Evolutionary conservation across 345 rosid genomes (phyloP), one percentile per base, ranked within the genome.

Genomic region (Citrus medica): DNA sequence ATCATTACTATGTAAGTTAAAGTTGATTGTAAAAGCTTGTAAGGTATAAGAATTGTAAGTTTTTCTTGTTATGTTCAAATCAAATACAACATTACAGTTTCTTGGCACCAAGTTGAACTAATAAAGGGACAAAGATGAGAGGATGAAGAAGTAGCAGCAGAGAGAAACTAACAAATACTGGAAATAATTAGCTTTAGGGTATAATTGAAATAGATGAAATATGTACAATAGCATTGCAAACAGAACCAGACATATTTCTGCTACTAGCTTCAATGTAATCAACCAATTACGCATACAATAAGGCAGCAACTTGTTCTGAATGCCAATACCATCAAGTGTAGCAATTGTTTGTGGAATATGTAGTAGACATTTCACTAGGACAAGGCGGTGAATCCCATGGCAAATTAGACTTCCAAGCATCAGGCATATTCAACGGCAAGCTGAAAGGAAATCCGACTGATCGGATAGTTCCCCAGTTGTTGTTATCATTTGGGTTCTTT

Each of bases 391-490:
- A 87, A 78, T 88, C 96, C 91, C 90, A 86, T 58, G 82, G 79
- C 71, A 82, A 67, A 80, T 66, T 77, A 22, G 85, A 75, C 68
- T 83, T 84, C 89, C 87, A 86, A 27, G 81, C 65, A 48, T 83
- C 88, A 3, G 83, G 60, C 25, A 71, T 32, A 61, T 67, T 71
- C 7, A 82, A 38, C 6, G 88, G 83, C 86, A 88, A 82, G 60
- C 82, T 90, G 86, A 88, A 88, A 21, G 95, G 95, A 42, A 92
- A 88, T n/a, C 87, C 87, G 4, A 87, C 83, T 0, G 92, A 72
- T 38, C 83, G 56, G 3, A 77, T 70, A 0, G 7, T 76, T 9
- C 83, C 85, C 90, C 85, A 85, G 67, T 77, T 83, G 70, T 27
- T 75, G 40, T 53, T 62, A 7, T 78, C 82, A 66, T 66, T 38